These are phyloP conservation scores for Cucumis melo DNA, from an alignment of 306 rosid species.

Conservation along the genomic window DNA sequence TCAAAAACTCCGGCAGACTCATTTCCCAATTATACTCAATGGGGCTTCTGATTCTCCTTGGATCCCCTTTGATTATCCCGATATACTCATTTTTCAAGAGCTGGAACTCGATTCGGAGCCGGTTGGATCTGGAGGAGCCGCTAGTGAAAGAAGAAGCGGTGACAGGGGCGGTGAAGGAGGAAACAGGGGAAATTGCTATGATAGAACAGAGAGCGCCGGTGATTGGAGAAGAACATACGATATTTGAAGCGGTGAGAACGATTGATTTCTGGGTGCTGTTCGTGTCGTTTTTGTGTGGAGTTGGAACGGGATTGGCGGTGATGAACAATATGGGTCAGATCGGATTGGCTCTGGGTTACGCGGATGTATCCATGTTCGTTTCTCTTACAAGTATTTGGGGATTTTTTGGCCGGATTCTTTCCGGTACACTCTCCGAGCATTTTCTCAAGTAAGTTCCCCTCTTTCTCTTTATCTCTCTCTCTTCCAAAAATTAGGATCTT, in stretches of 20 bases:
- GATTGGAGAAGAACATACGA: constrained; percentile 86
- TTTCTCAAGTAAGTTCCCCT: constrained; percentile 46
- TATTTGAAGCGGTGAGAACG: constrained; percentile 33
- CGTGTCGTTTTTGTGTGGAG: constrained; percentile 76
- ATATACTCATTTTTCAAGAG: constrained; percentile 21
- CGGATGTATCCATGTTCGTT: constrained; percentile 63
- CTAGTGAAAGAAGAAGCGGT: constrained; percentile 10
- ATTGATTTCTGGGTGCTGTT: constrained; percentile 85
- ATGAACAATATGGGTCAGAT: constrained; percentile 92
- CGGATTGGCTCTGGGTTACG: constrained; percentile 72
- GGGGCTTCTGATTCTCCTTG: constrained; percentile 36
- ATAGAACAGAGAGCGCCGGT: constrained; percentile 16
- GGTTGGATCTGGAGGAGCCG: constrained; percentile 40
- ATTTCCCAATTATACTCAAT: constrained; percentile 33
- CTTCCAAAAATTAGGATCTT: too few relatives aligned
- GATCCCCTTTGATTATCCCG: constrained; percentile 49
- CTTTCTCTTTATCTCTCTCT: background rate
- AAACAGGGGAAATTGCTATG: background rate
- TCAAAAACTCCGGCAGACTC: constrained; percentile 27
- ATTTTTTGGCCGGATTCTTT: constrained; percentile 59
- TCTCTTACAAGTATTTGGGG: constrained; percentile 72
- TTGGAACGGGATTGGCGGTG: constrained; percentile 83
- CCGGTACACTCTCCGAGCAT: constrained; percentile 56
- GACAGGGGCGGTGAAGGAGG: background rate
- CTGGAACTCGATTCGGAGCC: constrained; percentile 1